Base-by-base conservation (phyloP, 768 basidiomycete species). In the Rhodotorula toruloides region DNA sequence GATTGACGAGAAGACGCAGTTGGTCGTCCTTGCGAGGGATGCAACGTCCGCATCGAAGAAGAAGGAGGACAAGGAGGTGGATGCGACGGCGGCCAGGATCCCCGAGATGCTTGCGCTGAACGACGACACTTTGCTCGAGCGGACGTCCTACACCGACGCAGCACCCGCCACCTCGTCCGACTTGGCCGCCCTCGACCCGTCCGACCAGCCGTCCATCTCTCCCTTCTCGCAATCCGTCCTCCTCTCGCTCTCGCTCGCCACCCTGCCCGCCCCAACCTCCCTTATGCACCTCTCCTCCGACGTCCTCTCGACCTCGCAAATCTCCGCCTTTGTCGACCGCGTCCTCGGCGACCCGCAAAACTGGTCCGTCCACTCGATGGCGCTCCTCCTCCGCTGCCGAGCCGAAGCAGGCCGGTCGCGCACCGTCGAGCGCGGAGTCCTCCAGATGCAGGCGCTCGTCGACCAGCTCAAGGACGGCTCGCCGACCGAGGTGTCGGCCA, bases 361-460 rank as follows among this genome's bases (percentile, higher is more conserved):
- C 77, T 99, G 96, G 96, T 88, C 91, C 10, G 82, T 98, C 37
- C 91, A 98, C 79, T 94, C 93, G 43, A 94, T 93, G 85, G 93
- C 91, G 36, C 85, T 98, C 58, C 84, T 99, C 55, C 84, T 97
- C 34, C 88, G 96, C 36, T 89, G 94, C 16, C 85, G 96, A 12
- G 85, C 96, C 63, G 94, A 99, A 77, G 83, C 91, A 1, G 81
- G 83, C 25, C 84, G 96, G 48, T 90, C 89, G 1, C 85, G 96
- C 31, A 98, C 96, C 21, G 88, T 93, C 72, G 96, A 99, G 76
- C 85, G 96, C 32, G 86, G 91, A 4, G 86, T 88, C 3, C 81
- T 98, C 4, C 96, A 99, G 77, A 85, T 99, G 9, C 91, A 94
- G 75, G 92, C 94, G 1, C 82, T 99, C 61, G 85, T 99, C 66